These are phyloP conservation scores for Macrocybe gigantea DNA, from an alignment of 768 basidiomycete genomes.

Conservation along the genomic window DNA sequence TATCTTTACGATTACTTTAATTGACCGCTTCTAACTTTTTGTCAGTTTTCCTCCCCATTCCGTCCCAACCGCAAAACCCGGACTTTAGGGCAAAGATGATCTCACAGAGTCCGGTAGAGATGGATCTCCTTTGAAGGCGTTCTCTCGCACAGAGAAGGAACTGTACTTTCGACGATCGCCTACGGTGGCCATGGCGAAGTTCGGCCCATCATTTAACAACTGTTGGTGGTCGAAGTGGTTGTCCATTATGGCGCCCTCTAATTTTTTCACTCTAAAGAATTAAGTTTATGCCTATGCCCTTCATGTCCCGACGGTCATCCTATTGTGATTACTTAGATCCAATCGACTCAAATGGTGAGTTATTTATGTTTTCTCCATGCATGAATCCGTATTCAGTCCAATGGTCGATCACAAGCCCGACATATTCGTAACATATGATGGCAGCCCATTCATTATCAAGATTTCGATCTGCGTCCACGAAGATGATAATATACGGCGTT, in stretches of 20 bases:
- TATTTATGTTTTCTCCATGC: not conserved
- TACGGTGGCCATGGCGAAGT: conserved; percentile 81
- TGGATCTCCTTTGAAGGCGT: conserved; percentile 63
- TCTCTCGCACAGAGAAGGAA: conserved; percentile 79
- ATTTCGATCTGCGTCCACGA: conserved; percentile 93
- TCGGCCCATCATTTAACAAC: conserved; percentile 82
- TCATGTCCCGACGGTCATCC: not conserved
- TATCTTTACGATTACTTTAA: too few relatives aligned
- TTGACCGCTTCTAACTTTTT: conserved; percentile 47
- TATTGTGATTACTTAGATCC: conserved; percentile 69
- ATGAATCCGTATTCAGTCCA: not conserved
- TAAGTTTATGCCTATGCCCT: conserved; percentile 42
- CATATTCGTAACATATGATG: conserved; percentile 65
- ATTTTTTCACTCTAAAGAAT: conserved; percentile 85
- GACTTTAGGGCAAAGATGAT: conserved; percentile 42
- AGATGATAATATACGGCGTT: conserved; percentile 57
- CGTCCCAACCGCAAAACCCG: conserved; percentile 32
- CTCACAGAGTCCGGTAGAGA: conserved; percentile 50
- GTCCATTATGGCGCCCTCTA: conserved; percentile 86
- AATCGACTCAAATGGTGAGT: conserved; percentile 73
- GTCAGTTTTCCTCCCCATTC: conserved; percentile 40
- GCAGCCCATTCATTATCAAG: conserved; percentile 70
- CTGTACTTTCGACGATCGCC: conserved; percentile 78
- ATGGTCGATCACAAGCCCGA: conserved; percentile 47
- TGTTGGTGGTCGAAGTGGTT: conserved; percentile 87